phyloP scores from a whole-genome alignment of 306 rosid genomes.

The Betula pendula region DNA sequence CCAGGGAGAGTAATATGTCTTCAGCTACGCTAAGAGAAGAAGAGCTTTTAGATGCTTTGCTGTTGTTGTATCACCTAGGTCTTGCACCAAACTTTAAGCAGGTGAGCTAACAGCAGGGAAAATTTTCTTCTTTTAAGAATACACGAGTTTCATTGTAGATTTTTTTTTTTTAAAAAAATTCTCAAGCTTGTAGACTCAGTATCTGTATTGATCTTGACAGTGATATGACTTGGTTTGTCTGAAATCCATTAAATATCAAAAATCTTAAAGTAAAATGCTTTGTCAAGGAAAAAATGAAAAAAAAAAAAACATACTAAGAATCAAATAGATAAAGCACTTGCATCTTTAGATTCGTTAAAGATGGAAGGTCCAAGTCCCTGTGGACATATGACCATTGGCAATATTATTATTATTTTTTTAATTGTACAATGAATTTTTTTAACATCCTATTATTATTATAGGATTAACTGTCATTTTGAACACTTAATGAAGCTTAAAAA shows the following conservation, averaged over 20 bases:
- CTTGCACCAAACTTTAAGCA: conserved; percentile 90
- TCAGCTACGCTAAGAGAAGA: conserved; percentile 77
- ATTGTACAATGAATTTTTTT: no score
- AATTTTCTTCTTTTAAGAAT: neutral
- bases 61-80: conserved; percentile 87
- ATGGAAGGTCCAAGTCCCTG: neutral
- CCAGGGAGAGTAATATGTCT: conserved; percentile 65
- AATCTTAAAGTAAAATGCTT: conserved; percentile 20
- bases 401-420: neutral
- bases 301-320: neutral
- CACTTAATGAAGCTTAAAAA: neutral
- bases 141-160: conserved; percentile 11
- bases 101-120: conserved; percentile 46
- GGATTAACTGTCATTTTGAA: neutral
- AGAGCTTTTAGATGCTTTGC: conserved; percentile 79
- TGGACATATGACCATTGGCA: neutral
- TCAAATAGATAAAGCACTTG: neutral
- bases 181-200: neutral
- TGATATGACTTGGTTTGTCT: conserved; percentile 11
- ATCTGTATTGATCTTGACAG: neutral
- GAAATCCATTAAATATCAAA: conserved; percentile 11
- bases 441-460: no score
- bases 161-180: neutral
- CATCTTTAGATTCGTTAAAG: neutral
- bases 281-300: conserved; percentile 2